Conservation (phyloP, 441 rosid genomes). For the Syzygium syzygioides region DNA sequence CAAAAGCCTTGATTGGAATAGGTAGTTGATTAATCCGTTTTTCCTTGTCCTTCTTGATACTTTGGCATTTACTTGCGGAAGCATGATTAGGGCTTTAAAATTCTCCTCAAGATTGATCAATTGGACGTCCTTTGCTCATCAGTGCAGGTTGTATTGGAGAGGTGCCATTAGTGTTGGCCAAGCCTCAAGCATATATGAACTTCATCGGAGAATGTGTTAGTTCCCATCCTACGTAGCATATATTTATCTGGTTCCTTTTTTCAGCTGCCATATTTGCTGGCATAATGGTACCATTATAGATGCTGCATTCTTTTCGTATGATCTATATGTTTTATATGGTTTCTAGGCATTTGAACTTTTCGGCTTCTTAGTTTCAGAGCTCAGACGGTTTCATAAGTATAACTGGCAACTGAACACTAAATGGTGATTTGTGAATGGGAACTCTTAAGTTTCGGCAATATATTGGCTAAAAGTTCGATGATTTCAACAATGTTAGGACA, state of each 20-base stretch:
- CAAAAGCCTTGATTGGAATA: constrained; percentile 89
- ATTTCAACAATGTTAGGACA: not conserved
- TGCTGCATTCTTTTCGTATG: not conserved
- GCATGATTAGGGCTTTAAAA: not conserved
- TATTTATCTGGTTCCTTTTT: not conserved
- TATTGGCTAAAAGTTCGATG: not conserved
- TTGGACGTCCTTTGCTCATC: constrained; percentile 27
- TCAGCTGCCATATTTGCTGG: not conserved
- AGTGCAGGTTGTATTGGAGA: constrained; percentile 87
- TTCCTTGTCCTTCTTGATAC: not conserved
- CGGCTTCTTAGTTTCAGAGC: not conserved
- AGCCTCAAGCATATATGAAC: constrained; percentile 92
- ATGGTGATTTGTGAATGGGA: not conserved
- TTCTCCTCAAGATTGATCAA: constrained; percentile 16
- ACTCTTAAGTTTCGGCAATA: not conserved
- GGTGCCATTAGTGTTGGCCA: constrained; percentile 79
- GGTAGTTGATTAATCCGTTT: constrained; percentile 37
- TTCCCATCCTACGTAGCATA: constrained; percentile 9
- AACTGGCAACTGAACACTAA: not conserved
- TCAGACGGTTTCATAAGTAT: not conserved
- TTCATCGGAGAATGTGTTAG: constrained; percentile 92
- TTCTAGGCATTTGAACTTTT: not conserved
- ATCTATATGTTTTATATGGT: not conserved
- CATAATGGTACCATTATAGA: not conserved
- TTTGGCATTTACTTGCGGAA: not conserved